These are phyloP conservation scores for Blastobotrys mokoenaii DNA, from an alignment of 805 yeast species.

Conservation along the genomic window DNA sequence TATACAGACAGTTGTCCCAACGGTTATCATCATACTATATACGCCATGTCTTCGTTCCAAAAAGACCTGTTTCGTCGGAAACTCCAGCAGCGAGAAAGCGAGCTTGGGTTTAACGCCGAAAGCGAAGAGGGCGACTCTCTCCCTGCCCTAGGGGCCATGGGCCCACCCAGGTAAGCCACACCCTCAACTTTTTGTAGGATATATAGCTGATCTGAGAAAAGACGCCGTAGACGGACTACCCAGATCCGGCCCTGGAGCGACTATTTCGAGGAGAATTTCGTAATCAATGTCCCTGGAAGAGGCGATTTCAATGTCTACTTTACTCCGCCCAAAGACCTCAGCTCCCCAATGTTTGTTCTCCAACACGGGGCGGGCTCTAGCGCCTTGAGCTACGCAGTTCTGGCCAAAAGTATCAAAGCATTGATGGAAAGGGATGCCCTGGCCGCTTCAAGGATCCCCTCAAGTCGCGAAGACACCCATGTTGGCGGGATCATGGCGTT, in stretches of 20 bases:
- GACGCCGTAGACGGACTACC: too few relatives aligned
- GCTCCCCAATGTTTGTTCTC: slow-evolving; percentile 55
- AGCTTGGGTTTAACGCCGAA: too few relatives aligned
- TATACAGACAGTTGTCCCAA: too few relatives aligned
- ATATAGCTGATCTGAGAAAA: too few relatives aligned
- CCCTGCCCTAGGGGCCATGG: too few relatives aligned
- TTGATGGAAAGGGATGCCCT: slow-evolving; percentile 17
- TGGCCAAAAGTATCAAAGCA: slow-evolving; percentile 32
- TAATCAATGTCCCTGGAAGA: slow-evolving; percentile 4
- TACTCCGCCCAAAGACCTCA: slow-evolving; percentile 37
- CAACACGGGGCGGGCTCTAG: slow-evolving; percentile 97
- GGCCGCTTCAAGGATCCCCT: slow-evolving; percentile 7
- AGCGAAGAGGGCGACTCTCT: too few relatives aligned
- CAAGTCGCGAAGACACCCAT: slow-evolving; percentile 9
- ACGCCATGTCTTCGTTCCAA: too few relatives aligned
- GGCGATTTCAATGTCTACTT: slow-evolving; percentile 48
- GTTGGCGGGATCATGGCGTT: slow-evolving; percentile 58
- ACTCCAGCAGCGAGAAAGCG: too few relatives aligned
- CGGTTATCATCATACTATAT: too few relatives aligned
- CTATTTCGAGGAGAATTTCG: slow-evolving; percentile 28
- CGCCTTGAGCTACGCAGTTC: slow-evolving; percentile 62
- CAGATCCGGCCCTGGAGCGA: slow-evolving; percentile 25
- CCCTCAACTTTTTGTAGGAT: too few relatives aligned
- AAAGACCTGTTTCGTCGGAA: too few relatives aligned
- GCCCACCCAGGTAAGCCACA: too few relatives aligned